Percentiles rank a stretch among this genome's conserved stretches.
Conservation (phyloP, 2,329 filamentous ascomycete species). For the Xylariaceae sp. region DNA sequence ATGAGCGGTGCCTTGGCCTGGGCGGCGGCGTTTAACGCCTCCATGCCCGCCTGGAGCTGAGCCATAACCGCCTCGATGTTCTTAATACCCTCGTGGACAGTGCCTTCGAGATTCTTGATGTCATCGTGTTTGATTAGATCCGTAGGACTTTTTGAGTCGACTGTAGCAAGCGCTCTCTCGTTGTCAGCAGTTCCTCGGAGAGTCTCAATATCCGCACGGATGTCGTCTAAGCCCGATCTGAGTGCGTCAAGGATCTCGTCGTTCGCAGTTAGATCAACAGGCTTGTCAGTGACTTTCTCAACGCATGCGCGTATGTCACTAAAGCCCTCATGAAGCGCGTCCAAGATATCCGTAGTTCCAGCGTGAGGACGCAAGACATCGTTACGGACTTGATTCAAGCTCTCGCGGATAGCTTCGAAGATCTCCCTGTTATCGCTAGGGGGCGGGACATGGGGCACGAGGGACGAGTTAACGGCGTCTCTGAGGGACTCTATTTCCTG, state of each 20-base stretch:
- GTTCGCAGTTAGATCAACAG: constrained; percentile 73
- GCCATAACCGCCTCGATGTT: constrained; percentile 78
- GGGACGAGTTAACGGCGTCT: constrained; percentile 66
- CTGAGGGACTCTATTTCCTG: constrained; percentile 78
- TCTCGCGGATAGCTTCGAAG: constrained; percentile 63
- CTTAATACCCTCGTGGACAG: constrained; percentile 64
- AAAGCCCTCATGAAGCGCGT: constrained; percentile 84
- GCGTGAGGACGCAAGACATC: constrained; percentile 64
- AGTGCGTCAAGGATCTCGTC: constrained; percentile 87
- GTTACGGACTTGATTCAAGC: constrained; percentile 67
- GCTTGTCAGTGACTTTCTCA: constrained; percentile 71
- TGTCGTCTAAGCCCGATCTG: constrained; percentile 69
- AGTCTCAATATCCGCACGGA: constrained; percentile 72
- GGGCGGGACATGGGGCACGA: constrained; percentile 52
- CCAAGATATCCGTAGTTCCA: constrained; percentile 81
- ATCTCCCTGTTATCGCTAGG: constrained; percentile 55
- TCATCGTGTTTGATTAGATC: constrained; percentile 62
- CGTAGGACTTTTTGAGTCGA: constrained; percentile 44
- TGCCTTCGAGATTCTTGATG: constrained; percentile 76
- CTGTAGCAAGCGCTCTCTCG: constrained; percentile 31
- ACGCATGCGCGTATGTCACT: constrained; percentile 71
- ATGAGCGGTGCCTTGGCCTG: constrained; percentile 31
- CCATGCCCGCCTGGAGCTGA: constrained; percentile 78
- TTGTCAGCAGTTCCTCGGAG: constrained; percentile 54
- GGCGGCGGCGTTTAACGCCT: constrained; percentile 60